These are phyloP conservation scores for Hylodesmum podocarpum DNA, from an alignment of 306 rosid genomes.

Conservation along the genomic window DNA sequence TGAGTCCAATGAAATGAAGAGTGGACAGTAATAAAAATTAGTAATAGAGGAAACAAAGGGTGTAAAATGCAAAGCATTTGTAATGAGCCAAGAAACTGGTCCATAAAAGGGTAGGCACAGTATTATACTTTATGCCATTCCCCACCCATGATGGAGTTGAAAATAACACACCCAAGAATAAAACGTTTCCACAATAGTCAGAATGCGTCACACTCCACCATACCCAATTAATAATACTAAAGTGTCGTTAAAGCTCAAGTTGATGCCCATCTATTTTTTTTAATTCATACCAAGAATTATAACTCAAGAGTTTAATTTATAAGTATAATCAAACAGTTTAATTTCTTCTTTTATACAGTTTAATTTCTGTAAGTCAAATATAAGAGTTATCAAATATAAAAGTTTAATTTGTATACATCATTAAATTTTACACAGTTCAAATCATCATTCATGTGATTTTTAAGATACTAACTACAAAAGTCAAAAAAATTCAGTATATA, in stretches of 20 bases:
- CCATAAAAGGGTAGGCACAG: constrained; percentile 36
- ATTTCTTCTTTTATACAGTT: too few relatives aligned
- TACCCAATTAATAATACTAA: constrained; percentile 32
- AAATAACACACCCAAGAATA: constrained; percentile 48
- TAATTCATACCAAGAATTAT: background rate
- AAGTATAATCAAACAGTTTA: too few relatives aligned
- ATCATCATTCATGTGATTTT: too few relatives aligned
- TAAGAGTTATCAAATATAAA: too few relatives aligned
- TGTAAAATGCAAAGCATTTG: constrained; percentile 40
- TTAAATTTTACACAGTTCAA: too few relatives aligned
- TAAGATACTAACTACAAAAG: too few relatives aligned
- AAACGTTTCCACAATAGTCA: constrained; percentile 38
- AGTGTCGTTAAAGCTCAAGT: constrained; percentile 21
- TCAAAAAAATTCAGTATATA: too few relatives aligned
- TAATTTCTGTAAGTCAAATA: too few relatives aligned
- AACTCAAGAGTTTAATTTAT: too few relatives aligned
- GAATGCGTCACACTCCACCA: constrained; percentile 44
- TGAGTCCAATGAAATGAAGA: constrained; percentile 29
- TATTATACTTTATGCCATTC: constrained; percentile 50
- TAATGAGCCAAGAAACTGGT: constrained; percentile 36
- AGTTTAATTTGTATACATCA: too few relatives aligned
- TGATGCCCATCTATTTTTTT: constrained; percentile 10
- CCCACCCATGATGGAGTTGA: constrained; percentile 43
- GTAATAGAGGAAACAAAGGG: constrained; percentile 39
- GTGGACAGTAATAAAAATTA: constrained; percentile 27